Base-by-base conservation (phyloP, 768 basidiomycete species). In the Rhizopogon salebrosus region DNA sequence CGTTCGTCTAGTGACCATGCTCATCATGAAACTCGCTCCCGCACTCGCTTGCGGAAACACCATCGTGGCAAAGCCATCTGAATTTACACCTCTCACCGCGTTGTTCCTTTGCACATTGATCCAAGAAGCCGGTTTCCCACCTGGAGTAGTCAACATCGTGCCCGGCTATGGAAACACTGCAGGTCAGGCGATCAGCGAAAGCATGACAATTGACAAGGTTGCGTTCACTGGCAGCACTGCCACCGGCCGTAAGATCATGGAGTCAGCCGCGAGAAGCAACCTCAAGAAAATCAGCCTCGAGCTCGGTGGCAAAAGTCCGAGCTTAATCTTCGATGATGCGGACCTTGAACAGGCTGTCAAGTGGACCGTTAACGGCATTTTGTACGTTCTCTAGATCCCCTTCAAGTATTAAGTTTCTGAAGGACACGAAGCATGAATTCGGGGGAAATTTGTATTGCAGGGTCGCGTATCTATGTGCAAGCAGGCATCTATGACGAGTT, bases 181-280 rank as follows among this genome's bases (percentile, higher is more conserved):
- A 23, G 89, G 90, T 1, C 67, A 83, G 40, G 87, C 89, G n/a
- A 83, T 95, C 55, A 63, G 79, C 5, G 73, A 76, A 46, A 87
- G 90, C 69, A 75, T 75, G 60, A 69, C 68, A 7, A 84, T 91
- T 55, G 75, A 80, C 49, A 90, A 89, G 68, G 70, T 93, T 26
- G 86, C 91, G 0, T 95, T 95, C 73, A 95, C 93, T 0, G 92
- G 92, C 3, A 87, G 85, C 53, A 90, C 89, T 2, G 72, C 84
- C 38, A 81, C 85, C 20, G 94, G 94, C 9, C 79, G 91, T 6
- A 84, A 83, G 60, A 77, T 95, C 64, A 75, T 92, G 77, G 82
- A 89, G 60, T 85, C 89, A 3, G 80, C 92, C 2, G 81, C 89
- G 1, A 82, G 83, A 66, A 82, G 80, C 27, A 97, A 95, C 64